A percentile compares a stretch with the other conserved stretches of the same genome.
phyloP scores from a whole-genome alignment of 2,329 filamentous ascomycete genomes.

The Venturia asperata region DNA sequence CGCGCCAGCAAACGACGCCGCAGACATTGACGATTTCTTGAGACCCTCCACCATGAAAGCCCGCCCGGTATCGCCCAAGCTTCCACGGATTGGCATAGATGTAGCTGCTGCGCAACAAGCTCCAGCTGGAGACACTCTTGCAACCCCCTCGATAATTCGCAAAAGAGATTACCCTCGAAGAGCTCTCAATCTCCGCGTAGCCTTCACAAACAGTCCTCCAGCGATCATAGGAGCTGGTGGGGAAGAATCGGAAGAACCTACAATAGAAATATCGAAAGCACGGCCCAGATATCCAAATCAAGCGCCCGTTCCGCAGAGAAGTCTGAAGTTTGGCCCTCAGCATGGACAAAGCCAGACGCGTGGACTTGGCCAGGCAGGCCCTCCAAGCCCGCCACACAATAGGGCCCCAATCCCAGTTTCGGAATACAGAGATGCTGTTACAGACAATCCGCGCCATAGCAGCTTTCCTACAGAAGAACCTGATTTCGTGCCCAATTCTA shows the following conservation, averaged over 20 bases:
- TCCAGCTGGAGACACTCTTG: constrained; percentile 32
- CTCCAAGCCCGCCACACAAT: background rate
- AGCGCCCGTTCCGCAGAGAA: constrained; percentile 19
- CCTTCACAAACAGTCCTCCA: constrained; percentile 64
- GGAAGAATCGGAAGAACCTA: constrained; percentile 70
- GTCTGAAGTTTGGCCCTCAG: constrained; percentile 23
- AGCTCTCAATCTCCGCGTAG: constrained; percentile 51
- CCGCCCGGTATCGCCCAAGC: constrained; percentile 28
- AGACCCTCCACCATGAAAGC: constrained; percentile 44
- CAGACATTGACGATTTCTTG: constrained; percentile 52
- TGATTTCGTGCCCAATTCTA: constrained; percentile 47
- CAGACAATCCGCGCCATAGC: background rate
- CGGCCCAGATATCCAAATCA: constrained; percentile 22
- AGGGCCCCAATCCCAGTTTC: background rate
- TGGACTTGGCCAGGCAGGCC: background rate
- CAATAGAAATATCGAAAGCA: constrained; percentile 58
- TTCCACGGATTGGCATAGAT: constrained; percentile 43
- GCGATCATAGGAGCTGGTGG: constrained; percentile 87
- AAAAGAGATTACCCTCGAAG: constrained; percentile 19
- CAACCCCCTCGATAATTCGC: constrained; percentile 16
- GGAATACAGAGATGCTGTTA: constrained; percentile 17
- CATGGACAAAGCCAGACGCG: constrained; percentile 29
- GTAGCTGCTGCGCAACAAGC: constrained; percentile 41
- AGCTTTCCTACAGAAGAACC: constrained; percentile 25
- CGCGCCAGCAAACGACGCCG: constrained; percentile 30